These are phyloP conservation scores for Spatholobus suberectus DNA, from an alignment of 306 rosid genomes.

Conservation along the genomic window DNA sequence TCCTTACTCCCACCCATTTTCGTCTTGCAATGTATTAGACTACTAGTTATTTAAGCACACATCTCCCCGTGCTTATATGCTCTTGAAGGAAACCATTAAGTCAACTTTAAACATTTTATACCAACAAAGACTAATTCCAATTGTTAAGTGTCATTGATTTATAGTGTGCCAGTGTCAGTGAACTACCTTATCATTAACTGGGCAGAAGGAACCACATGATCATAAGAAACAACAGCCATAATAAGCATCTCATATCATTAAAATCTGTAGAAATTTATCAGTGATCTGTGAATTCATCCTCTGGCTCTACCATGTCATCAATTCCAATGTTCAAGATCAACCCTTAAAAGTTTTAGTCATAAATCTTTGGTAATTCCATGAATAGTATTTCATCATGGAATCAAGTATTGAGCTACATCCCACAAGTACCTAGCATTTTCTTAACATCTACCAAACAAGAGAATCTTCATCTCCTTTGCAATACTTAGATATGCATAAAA, in stretches of 20 bases:
- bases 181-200: neutral
- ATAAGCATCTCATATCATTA: neutral
- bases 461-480: neutral
- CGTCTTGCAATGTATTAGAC: neutral
- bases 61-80: neutral
- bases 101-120: neutral
- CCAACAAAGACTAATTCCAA: neutral
- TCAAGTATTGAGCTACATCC: neutral
- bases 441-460: neutral
- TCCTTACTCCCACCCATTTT: neutral
- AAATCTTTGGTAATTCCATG: neutral
- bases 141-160: neutral
- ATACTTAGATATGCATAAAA: neutral
- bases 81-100: neutral
- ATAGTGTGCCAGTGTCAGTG: neutral
- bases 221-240: neutral
- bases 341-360: neutral
- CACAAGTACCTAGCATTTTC: slow-evolving; percentile 14
- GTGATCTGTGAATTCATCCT: neutral
- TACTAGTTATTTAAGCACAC: neutral
- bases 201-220: neutral
- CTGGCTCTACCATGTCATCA: neutral
- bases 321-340: neutral
- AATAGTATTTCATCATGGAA: neutral
- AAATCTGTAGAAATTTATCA: neutral